Conservation (phyloP, 768 basidiomycete genomes). For the Lactifluus pinguis region DNA sequence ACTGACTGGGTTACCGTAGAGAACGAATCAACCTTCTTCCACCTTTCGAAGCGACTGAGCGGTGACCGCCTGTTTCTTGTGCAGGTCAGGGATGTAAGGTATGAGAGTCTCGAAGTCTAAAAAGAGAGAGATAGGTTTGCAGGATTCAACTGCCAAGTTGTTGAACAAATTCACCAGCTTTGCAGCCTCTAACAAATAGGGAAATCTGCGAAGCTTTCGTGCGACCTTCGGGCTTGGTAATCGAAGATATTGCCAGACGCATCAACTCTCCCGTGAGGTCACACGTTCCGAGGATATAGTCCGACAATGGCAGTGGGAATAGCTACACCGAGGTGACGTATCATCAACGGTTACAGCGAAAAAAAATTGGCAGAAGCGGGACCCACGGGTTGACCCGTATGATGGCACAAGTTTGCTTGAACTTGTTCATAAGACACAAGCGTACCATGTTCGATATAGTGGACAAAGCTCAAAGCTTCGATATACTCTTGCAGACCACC, state of each 20-base stretch:
- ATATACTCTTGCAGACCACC: constrained; percentile 92
- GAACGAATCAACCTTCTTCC: constrained; percentile 61
- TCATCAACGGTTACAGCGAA: neutral
- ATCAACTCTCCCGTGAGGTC: constrained; percentile 97
- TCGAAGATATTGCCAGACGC: constrained; percentile 85
- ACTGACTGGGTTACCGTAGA: neutral
- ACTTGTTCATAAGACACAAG: constrained; percentile 64
- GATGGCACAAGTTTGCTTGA: constrained; percentile 53
- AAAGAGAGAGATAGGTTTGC: neutral
- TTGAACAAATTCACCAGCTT: constrained; percentile 39
- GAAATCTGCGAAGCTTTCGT: constrained; percentile 55
- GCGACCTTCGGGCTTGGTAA: constrained; percentile 57
- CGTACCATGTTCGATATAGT: constrained; percentile 65
- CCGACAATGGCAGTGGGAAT: constrained; percentile 65
- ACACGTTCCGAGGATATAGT: constrained; percentile 87
- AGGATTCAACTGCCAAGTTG: neutral
- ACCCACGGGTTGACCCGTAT: constrained; percentile 33
- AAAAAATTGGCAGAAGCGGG: neutral
- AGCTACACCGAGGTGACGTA: constrained; percentile 38
- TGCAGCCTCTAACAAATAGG: constrained; percentile 63
- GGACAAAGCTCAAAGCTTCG: constrained; percentile 82
- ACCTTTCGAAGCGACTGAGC: constrained; percentile 87
- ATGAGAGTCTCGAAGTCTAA: constrained; percentile 74
- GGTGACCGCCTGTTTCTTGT: constrained; percentile 85
- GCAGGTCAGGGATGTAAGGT: constrained; percentile 59